Evolutionary conservation across 1,139 yeast species (phyloP).

Genomic region (Yamadazyma triangularis): DNA sequence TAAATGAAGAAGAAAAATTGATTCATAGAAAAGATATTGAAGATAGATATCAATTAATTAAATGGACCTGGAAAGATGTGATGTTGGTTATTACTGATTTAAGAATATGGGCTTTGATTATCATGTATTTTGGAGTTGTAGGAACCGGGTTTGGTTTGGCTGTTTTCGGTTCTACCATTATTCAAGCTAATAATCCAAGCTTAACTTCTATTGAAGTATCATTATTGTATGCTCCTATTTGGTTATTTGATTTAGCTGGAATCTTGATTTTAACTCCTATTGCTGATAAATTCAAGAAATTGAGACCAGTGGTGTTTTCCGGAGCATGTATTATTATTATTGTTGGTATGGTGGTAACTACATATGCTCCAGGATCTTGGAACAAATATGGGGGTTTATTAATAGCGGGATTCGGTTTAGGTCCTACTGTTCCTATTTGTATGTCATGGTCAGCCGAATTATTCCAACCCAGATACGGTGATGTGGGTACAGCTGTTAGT

Average conservation of each 20-base stretch:
- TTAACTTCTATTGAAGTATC: conserved; percentile 68
- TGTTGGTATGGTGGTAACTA: conserved; percentile 68
- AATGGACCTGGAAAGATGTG: conserved; percentile 64
- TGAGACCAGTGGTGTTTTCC: conserved; percentile 59
- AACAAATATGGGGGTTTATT: conserved; percentile 73
- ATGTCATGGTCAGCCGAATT: conserved; percentile 87
- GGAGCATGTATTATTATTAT: conserved; percentile 63
- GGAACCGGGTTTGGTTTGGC: conserved; percentile 86
- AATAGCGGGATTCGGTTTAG: conserved; percentile 81
- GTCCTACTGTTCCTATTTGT: conserved; percentile 86
- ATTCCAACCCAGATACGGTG: conserved; percentile 68
- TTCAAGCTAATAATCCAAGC: conserved; percentile 57
- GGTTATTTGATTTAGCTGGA: conserved; percentile 83
- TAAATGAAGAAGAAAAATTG: conserved; percentile 47
- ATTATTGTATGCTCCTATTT: conserved; percentile 79
- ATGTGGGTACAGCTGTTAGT: conserved; percentile 79
- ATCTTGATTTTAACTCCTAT: conserved; percentile 73
- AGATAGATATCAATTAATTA: conserved; percentile 29
- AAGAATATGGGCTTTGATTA: conserved; percentile 73
- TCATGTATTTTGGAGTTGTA: conserved; percentile 91
- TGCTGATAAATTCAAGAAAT: conserved; percentile 61
- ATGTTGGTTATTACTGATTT: conserved; percentile 53
- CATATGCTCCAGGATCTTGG: conserved; percentile 75
- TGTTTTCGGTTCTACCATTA: conserved; percentile 82
- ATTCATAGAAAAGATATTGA: conserved; percentile 66